Evolutionary conservation across 176 grass and related monocot species (phyloP), one percentile per base, ranked within the genome.

Genomic region (Neostapfia colusana): DNA sequence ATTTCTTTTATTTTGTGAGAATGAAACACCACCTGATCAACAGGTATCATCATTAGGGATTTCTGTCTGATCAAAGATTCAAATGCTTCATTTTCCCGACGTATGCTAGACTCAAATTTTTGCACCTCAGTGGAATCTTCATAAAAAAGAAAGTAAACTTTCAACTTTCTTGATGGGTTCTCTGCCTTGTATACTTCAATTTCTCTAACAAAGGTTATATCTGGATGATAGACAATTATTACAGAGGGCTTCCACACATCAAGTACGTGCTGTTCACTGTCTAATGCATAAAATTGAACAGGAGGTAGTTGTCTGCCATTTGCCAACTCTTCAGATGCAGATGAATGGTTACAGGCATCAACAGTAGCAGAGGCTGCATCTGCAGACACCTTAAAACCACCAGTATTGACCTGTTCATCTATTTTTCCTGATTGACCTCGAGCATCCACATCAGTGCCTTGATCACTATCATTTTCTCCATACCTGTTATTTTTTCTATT

Each of bases 131-230:
- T 81, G 16, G 94, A 97, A 81, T 91, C 88, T 84, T 97, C 94
- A 77, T 97, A 97, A 82, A 93, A 97, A 41, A 97, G 86, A 48
- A 97, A 93, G 79, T 93, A 97, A 69, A 93, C 91, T 84, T 83
- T 93, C 65, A 97, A 70, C 61, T 89, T 88, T 69, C 54, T 86
- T 37, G 76, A 83, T 59, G 89, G 82, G 62, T 97, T 91, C 53
- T 93, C 89, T 79, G 94, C 91, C 86, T 91, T 91, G 79, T 93
- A 97, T 26, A 97, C 87, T 82, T 97, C 94, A 84, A 93, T 84
- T 85, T 93, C 94, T 84, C 94, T 85, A 42, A 97, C 83, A 79
- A 97, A 97, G 40, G 88, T 93, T 83, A 93, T 88, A 45, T 97
- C 91, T 88, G 94, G 94, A 91, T 97, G 86, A 72, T 93, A 97